These are phyloP conservation scores for Pseudogymnoascus sp. DNA, from an alignment of 2,329 filamentous ascomycete genomes.

Conservation along the genomic window DNA sequence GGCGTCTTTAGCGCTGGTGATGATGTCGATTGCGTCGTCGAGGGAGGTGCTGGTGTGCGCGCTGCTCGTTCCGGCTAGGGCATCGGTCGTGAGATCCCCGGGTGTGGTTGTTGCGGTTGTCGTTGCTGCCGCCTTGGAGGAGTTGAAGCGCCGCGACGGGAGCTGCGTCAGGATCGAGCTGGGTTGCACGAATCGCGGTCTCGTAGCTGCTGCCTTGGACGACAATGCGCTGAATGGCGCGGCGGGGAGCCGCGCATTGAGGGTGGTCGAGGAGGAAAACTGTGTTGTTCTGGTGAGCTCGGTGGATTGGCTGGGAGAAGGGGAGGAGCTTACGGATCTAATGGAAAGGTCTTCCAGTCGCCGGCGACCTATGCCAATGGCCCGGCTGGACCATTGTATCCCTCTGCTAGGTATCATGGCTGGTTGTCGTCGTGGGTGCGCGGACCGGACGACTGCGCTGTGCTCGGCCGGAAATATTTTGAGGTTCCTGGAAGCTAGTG, in stretches of 20 bases:
- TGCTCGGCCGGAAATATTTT: constrained; percentile 24
- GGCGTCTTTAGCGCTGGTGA: constrained; percentile 15
- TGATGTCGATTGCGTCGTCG: constrained; percentile 17
- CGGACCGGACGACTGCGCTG: constrained; percentile 10
- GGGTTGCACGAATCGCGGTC: constrained; percentile 14
- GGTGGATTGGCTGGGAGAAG: not conserved
- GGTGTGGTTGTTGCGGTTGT: constrained; percentile 10
- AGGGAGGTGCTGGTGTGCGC: constrained; percentile 13
- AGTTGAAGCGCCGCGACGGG: constrained; percentile 24
- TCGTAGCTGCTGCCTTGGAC: constrained; percentile 11
- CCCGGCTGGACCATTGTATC: constrained; percentile 38
- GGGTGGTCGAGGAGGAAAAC: constrained; percentile 25
- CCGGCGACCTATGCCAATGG: constrained; percentile 29
- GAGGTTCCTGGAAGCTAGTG: constrained; percentile 6
- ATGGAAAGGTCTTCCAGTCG: constrained; percentile 31
- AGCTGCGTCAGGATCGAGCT: constrained; percentile 19
- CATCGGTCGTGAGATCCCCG: constrained; percentile 9
- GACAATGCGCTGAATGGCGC: constrained; percentile 19
- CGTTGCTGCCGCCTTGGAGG: constrained; percentile 15
- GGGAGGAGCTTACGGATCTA: constrained; percentile 20
- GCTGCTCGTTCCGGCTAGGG: constrained; percentile 9
- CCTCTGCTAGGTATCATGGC: constrained; percentile 48
- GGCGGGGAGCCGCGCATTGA: constrained; percentile 19
- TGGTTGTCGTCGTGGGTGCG: constrained; percentile 13
- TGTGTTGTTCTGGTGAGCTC: constrained; percentile 16